These are phyloP conservation scores for Coniophora puteana DNA, from an alignment of 1,284 basidiomycete genomes.

Conservation along the genomic window DNA sequence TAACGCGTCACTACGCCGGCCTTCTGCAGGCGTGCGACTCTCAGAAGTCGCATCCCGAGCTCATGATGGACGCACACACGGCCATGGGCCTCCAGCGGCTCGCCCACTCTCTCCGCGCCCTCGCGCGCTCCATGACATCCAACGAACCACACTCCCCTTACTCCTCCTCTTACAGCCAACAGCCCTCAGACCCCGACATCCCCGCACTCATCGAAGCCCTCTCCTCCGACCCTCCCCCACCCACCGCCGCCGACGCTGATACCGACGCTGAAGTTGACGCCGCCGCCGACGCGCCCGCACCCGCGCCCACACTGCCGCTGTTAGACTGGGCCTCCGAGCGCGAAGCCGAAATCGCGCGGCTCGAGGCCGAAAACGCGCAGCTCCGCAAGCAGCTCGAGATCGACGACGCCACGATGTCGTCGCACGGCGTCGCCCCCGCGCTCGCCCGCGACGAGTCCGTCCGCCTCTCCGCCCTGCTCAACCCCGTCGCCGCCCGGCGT, in stretches of 20 bases:
- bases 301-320: too few species aligned
- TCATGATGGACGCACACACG: slow-evolving; percentile 53
- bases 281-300: slow-evolving; percentile 8
- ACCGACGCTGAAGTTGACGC: slow-evolving; percentile 12
- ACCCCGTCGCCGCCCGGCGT: too few species aligned
- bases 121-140: slow-evolving; percentile 70
- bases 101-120: slow-evolving; percentile 64
- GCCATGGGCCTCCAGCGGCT: slow-evolving; percentile 65
- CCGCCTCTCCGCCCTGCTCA: slow-evolving; percentile 17
- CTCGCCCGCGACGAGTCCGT: slow-evolving; percentile 32
- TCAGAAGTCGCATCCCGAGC: slow-evolving; percentile 55
- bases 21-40: slow-evolving; percentile 76
- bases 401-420: slow-evolving; percentile 48
- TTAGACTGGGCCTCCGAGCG: slow-evolving; percentile 88
- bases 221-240: slow-evolving; percentile 20
- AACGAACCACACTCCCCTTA: slow-evolving; percentile 47
- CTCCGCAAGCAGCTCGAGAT: slow-evolving; percentile 75
- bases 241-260: slow-evolving; percentile 14
- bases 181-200: slow-evolving; percentile 31
- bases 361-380: slow-evolving; percentile 79
- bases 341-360: slow-evolving; percentile 75
- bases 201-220: slow-evolving; percentile 40
- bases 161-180: slow-evolving; percentile 17
- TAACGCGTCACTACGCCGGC: slow-evolving; percentile 89
- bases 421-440: slow-evolving; percentile 47